Base-by-base conservation (phyloP, 176 grass and related monocot genomes). In the Olyra latifolia region DNA sequence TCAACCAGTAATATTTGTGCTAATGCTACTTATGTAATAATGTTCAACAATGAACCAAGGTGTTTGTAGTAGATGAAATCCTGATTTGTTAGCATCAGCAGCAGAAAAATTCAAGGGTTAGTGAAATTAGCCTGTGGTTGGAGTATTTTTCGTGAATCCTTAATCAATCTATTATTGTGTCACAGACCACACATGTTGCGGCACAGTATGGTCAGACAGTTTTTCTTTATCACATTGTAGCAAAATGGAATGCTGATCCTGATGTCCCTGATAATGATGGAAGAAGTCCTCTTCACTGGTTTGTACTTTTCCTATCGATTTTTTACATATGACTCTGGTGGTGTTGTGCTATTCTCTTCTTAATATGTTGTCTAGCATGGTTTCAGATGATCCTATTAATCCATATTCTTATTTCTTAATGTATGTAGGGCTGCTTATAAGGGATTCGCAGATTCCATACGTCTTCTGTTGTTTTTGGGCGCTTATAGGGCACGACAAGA, bases 251-350 rank as follows among this genome's bases (percentile, higher is more conserved):
- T 92, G 92, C 92, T 80, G 92, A 98, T 93, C 81, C 92, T 58
- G 95, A 98, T 91, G 80, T 91, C 71, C 95, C 95, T 91, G 95
- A 98, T 84, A 89, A 89, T 15, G 92, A 98, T 89, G 95, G 95
- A 83, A 98, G 95, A 89, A 95, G 90, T 72, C 92, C 92, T 86
- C 86, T 98, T 80, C 95, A 98, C 78, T 98, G 95, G 95, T 94
- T 74, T 16, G 76, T 75, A 76, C 50, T 65, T 8, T 16, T 9
- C 62, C 58, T 78, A 7, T 62, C 2, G 35, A 10, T 45, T 49
- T 78, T 71, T 77, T 66, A 61, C 70, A 70, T 53, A 60, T 46
- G 17, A 55, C 24, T 17, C 19, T 50, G 44, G 22, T 53, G 30
- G 45, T 71, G 39, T 44, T 53, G 10, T 62, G 13, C 72, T 69